phyloP scores from a whole-genome alignment of 192 early-diverging fungal species.

The Glomus cerebriforme region DNA sequence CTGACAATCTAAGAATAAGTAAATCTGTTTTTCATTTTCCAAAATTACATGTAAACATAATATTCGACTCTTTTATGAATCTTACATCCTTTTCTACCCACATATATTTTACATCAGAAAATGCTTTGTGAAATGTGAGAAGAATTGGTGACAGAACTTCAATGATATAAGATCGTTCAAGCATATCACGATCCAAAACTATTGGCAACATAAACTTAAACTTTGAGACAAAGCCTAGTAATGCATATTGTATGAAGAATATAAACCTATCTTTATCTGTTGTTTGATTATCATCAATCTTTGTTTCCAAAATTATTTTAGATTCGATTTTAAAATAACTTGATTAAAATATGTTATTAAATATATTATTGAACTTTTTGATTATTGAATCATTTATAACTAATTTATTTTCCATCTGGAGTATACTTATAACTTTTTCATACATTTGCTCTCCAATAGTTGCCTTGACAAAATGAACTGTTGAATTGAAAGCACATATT shows the following conservation, averaged over 20 bases:
- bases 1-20: slow-evolving; percentile 23
- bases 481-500: no score
- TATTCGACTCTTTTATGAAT: slow-evolving; percentile 6
- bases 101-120: slow-evolving; percentile 25
- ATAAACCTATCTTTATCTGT: no score
- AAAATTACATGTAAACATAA: slow-evolving; percentile 15
- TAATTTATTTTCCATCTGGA: no score
- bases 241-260: slow-evolving; percentile 10
- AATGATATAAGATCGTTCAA: slow-evolving; percentile 4
- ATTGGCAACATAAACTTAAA: slow-evolving; percentile 22
- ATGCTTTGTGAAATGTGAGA: slow-evolving; percentile 15
- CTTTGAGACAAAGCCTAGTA: slow-evolving; percentile 22
- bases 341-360: no score
- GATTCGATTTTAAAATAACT: no score
- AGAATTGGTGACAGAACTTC: slow-evolving; percentile 22
- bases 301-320: no score
- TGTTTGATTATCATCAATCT: no score
- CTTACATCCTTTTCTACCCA: slow-evolving; percentile 23
- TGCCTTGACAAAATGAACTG: no score
- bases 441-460: no score
- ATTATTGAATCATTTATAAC: no score
- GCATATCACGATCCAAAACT: slow-evolving; percentile 21
- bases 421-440: no score
- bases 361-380: no score
- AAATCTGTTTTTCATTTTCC: slow-evolving; percentile 21